Evolutionary conservation across 1,139 yeast species (phyloP).

Genomic region (Ogataea hybrid): DNA sequence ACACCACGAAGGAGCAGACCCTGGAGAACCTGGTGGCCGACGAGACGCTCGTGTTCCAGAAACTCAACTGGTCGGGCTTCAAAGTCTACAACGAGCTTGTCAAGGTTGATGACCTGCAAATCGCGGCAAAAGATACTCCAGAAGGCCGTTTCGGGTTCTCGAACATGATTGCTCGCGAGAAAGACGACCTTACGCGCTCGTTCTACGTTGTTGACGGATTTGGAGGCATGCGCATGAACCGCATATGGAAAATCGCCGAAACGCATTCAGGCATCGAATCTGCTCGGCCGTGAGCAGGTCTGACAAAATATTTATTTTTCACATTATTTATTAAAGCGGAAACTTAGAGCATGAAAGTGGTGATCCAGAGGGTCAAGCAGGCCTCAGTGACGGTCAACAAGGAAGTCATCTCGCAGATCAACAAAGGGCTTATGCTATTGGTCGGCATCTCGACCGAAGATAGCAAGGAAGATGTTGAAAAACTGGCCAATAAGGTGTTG

Average conservation of each 20-base stretch:
- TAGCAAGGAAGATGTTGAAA: slow-evolving; percentile 66
- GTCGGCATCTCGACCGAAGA: slow-evolving; percentile 85
- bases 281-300: slow-evolving; percentile 33
- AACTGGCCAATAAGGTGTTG: slow-evolving; percentile 64
- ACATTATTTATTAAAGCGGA: slow-evolving; percentile 1
- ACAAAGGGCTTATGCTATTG: slow-evolving; percentile 71
- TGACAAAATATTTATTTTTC: slow-evolving; percentile 20
- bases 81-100: too few species aligned
- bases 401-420: slow-evolving; percentile 65
- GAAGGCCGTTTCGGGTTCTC: too few species aligned
- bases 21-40: too few species aligned
- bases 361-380: slow-evolving; percentile 79
- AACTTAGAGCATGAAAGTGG: slow-evolving; percentile 67
- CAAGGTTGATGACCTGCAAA: too few species aligned
- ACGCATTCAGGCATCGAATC: slow-evolving; percentile 56
- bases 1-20: too few species aligned
- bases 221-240: slow-evolving; percentile 81
- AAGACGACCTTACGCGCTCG: slow-evolving; percentile 37
- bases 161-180: slow-evolving; percentile 43
- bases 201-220: slow-evolving; percentile 69
- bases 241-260: slow-evolving; percentile 80
- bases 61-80: too few species aligned
- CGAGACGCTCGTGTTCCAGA: too few species aligned
- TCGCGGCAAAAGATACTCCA: too few species aligned
- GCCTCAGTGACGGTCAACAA: slow-evolving; percentile 86